Evolutionary conservation across 257 asterid genomes (phyloP).

Genomic region (Solanum sejunctum): DNA sequence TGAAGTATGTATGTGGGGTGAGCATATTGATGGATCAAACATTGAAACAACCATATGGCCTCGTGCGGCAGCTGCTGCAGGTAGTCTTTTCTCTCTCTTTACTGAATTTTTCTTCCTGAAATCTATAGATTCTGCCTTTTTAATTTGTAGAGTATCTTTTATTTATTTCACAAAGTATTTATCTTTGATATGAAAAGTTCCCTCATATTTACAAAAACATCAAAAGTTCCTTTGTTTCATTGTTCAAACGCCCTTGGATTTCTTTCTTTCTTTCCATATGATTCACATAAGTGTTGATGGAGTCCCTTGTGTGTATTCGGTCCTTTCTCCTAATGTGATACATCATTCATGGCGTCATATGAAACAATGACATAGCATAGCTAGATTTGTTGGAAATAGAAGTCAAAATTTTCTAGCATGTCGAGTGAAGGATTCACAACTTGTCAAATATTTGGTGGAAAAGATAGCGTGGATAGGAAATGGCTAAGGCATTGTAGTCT

Average conservation of each 20-base stretch:
- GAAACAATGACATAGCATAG: not conserved
- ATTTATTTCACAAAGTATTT: not conserved
- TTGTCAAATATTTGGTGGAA: not conserved
- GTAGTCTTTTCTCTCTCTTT: slow-evolving; percentile 14
- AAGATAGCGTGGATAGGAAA: not conserved
- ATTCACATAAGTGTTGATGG: not conserved
- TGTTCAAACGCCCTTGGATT: not conserved
- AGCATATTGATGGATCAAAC: slow-evolving; percentile 63
- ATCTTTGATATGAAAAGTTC: not conserved
- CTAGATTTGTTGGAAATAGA: not conserved
- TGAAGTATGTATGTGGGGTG: slow-evolving; percentile 91
- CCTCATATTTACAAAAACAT: not conserved
- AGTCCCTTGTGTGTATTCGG: not conserved
- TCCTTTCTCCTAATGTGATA: not conserved
- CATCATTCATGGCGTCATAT: not conserved
- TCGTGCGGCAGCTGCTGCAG: slow-evolving; percentile 97
- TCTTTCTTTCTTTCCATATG: not conserved
- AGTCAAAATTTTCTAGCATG: not conserved
- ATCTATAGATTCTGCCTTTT: not conserved
- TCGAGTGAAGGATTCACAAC: not conserved
- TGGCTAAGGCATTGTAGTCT: not conserved
- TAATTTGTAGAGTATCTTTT: not conserved
- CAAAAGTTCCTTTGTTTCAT: not conserved
- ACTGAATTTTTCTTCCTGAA: not conserved
- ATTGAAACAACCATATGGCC: slow-evolving; percentile 94